phyloP scores from a whole-genome alignment of 306 rosid genomes.

The Cicer bijugum region DNA sequence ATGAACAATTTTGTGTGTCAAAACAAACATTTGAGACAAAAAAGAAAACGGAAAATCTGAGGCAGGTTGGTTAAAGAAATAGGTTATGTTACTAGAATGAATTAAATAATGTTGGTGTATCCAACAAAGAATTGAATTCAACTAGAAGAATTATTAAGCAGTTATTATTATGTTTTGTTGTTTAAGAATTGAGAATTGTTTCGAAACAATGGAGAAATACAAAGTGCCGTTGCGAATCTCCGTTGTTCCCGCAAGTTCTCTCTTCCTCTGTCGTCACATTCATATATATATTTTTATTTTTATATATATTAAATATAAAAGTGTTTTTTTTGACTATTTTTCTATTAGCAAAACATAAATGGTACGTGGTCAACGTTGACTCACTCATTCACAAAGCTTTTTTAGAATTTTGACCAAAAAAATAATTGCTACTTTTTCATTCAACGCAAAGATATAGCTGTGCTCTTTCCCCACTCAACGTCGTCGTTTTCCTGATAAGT shows the following conservation, averaged over 20 bases:
- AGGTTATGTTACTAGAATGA: not conserved
- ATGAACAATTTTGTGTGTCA: constrained; percentile 14
- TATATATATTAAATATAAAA: too few relatives aligned
- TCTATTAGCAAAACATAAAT: not conserved
- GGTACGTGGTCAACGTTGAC: not conserved
- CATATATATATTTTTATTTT: too few relatives aligned
- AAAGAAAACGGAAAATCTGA: constrained; percentile 41
- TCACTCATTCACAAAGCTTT: not conserved
- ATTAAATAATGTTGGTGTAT: not conserved
- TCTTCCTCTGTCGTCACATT: not conserved
- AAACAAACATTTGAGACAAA: not conserved
- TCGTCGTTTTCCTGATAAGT: not conserved
- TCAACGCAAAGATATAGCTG: not conserved
- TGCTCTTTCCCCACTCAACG: not conserved
- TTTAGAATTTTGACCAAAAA: constrained; percentile 2
- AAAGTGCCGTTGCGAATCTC: constrained; percentile 45
- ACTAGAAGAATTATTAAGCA: constrained; percentile 13
- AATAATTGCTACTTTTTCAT: not conserved
- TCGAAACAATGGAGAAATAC: constrained; percentile 25
- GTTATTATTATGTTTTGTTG: not conserved
- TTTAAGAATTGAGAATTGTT: too few relatives aligned
- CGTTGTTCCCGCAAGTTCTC: constrained; percentile 49
- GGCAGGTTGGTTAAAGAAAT: constrained; percentile 31
- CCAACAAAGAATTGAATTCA: not conserved
- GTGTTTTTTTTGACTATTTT: too few relatives aligned